Evolutionary conservation across 2,329 filamentous ascomycete genomes (phyloP), one percentile per base, ranked within the genome.

Genomic region (Ophiostoma tasmaniense): DNA sequence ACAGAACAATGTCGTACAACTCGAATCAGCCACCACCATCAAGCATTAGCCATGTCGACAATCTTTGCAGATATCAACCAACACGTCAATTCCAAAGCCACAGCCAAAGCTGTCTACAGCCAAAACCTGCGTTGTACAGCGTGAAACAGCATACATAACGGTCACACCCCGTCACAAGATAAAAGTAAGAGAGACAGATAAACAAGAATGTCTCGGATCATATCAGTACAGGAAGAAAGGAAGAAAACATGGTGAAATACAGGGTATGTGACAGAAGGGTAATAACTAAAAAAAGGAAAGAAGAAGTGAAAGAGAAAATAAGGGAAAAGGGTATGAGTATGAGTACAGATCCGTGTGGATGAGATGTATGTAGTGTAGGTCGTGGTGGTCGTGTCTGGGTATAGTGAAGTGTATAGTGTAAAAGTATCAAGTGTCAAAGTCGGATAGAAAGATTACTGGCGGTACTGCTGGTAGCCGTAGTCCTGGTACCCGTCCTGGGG

Each of bases 331-430:
- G 10, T 37, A 64, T n/a, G 61, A 6, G 59, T 35, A 64, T 37
- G n/a, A 64, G 61, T 64, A 64, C 61, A 64, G 61, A 64, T 64
- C 61, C 61, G 61, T 39, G 61, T 64, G 61, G 61, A 64, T 64
- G 33, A 33, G 33, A 17, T 22, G 37, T 37, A 33, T 64, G 61
- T 25, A 64, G 11, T 33, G 28, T 62, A 33, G 42, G 17, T 45
- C 20, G 42, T 45, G 7, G 42, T n/a, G 7, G 42, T n/a, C 20
- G 42, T n/a, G 17, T 45, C 42, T 20, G 42, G 11, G 42, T 45
- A 45, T 45, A 45, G 42, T 45, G 42, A 13, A 14, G 37, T 14
- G 11, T 13, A 39, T 13, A 39, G 37, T 45, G 42, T 20, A 45
- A 45, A 20, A 7, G 42, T 13, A 42, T 13, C 5, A 42, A 42